These are phyloP conservation scores for Nemania bipapillata DNA, from an alignment of 2,329 filamentous ascomycete species.

Conservation along the genomic window DNA sequence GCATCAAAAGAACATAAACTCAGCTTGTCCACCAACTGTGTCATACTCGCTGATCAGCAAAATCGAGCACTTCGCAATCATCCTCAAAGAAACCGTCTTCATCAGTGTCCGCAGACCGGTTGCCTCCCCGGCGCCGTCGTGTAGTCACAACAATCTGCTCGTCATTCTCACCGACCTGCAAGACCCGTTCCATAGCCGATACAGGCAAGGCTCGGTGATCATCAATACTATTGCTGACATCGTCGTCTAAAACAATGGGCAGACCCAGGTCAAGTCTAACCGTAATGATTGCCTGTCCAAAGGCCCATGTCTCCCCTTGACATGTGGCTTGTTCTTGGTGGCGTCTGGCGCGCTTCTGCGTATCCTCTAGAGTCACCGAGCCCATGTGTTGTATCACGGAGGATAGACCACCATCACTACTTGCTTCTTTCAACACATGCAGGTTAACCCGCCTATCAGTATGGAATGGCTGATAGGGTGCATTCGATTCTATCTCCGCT, in stretches of 20 bases:
- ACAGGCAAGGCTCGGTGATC: conserved; percentile 69
- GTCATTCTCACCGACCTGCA: conserved; percentile 68
- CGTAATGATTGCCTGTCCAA: conserved; percentile 66
- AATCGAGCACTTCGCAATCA: conserved; percentile 90
- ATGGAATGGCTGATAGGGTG: conserved; percentile 95
- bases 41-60: conserved; percentile 76
- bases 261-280: conserved; percentile 66
- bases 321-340: conserved; percentile 33
- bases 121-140: conserved; percentile 71
- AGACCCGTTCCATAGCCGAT: conserved; percentile 72
- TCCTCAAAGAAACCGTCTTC: conserved; percentile 90
- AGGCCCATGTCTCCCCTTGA: conserved; percentile 63
- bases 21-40: conserved; percentile 11
- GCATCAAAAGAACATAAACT: conserved; percentile 26
- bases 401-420: conserved; percentile 46
- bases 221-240: conserved; percentile 61
- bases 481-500: conserved; percentile 94
- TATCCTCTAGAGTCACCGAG: conserved; percentile 57
- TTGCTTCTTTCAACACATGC: conserved; percentile 66
- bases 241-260: conserved; percentile 61
- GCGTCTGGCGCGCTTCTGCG: conserved; percentile 53
- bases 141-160: conserved; percentile 87
- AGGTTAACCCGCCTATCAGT: conserved; percentile 86
- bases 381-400: conserved; percentile 56
- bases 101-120: conserved; percentile 61